Evolutionary conservation across 495 filamentous ascomycete species (phyloP).

Genomic region (Cercophora samala): DNA sequence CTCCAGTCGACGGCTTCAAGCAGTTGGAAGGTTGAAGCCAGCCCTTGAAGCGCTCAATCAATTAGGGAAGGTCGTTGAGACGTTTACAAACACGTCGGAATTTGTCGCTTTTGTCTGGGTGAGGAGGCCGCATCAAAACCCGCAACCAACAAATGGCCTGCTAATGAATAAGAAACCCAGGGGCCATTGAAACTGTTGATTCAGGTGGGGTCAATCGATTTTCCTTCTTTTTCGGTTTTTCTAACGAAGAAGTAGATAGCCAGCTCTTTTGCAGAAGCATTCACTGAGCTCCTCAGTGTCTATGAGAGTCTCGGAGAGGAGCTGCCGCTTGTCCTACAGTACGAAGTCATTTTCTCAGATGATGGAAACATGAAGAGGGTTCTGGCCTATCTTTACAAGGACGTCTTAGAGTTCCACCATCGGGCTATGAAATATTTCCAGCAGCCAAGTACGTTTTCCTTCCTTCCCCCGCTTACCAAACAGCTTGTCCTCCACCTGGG

Average conservation of each 20-base stretch:
- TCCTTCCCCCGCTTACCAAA: background rate
- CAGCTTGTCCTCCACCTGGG: background rate
- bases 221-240: background rate
- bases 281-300: background rate
- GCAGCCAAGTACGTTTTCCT: background rate
- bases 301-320: constrained; percentile 1
- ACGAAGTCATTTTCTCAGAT: background rate
- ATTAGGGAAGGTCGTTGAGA: background rate
- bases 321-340: background rate
- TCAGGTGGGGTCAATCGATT: background rate
- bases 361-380: background rate
- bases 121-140: background rate
- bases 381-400: background rate
- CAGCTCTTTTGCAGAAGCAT: background rate
- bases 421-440: background rate
- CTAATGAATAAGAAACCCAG: background rate
- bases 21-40: background rate
- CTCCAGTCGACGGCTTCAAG: background rate
- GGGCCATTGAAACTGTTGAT: background rate
- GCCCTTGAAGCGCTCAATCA: background rate
- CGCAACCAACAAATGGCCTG: background rate
- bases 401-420: background rate
- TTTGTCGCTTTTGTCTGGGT: constrained; percentile 6
- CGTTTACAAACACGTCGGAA: background rate
- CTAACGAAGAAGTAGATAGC: background rate